Evolutionary conservation across 2,329 filamentous ascomycete species (phyloP), one percentile per base, ranked within the genome.

Genomic region (Eutypa lata): DNA sequence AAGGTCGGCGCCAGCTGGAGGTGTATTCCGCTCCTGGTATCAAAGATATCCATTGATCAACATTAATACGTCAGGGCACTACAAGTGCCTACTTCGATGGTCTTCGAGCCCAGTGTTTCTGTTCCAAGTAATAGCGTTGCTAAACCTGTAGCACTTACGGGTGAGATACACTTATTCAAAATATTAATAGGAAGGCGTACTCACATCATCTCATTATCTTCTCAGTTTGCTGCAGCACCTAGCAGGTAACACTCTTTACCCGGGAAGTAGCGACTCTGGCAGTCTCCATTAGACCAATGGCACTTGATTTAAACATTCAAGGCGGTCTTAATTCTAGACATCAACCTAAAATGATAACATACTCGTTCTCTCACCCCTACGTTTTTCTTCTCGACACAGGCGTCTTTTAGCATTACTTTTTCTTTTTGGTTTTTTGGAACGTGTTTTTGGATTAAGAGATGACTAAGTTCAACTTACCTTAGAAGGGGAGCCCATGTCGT

Each of bases 1-100:
- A 90, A 68, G 92, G 92, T 21, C 80, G 83, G 40, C 82, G 90
- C 44, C 91, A 96, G 68, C 76, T 97, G 18, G 90, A 96, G 57
- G 81, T 86, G 45, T 94, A 94, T 71, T 83, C 87, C n/a, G 83
- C 87, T 6, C 85, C 88, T 24, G 88, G 87, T 2, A 91, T 96
- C 63, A 90, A 85, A 65, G 90, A 94, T 68, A 86, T 95, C 26
- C 42, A 45, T 18, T 22, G 8, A 3, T 45, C 13, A 45, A 18
- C 22, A 11, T n/a, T 10, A 45, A 14, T 31, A 31, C 10, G 26
- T 31, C 26, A 31, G 26, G 5, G 26, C 10, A 31, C 26, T 31
- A 5, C 6, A 31, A 31, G 26, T 10, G 26, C n/a, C n/a, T n/a
- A n/a, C n/a, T n/a, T n/a, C n/a, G n/a, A n/a, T n/a, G n/a, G n/a